Evolutionary conservation across 192 early-diverging fungal genomes (phyloP).

Genomic region (Linnemannia exigua): DNA sequence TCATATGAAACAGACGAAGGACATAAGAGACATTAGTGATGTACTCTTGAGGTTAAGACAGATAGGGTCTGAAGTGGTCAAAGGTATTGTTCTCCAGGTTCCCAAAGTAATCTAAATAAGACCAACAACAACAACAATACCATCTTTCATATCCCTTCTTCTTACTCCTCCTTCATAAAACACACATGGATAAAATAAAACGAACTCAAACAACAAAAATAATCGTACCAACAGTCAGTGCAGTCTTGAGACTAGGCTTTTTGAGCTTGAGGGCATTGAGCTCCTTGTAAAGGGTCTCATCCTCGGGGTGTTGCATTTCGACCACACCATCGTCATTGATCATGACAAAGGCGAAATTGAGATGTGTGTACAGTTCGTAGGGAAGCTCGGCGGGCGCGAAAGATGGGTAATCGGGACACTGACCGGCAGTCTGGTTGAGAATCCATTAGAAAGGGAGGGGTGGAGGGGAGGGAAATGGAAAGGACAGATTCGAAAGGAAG

Average conservation of each 20-base stretch:
- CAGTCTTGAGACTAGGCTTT: conserved; percentile 39
- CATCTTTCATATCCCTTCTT: not conserved
- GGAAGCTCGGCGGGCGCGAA: conserved; percentile 40
- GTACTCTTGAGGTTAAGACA: not conserved
- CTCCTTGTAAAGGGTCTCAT: conserved; percentile 33
- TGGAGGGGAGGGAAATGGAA: not conserved
- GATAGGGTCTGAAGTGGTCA: not conserved
- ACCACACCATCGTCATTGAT: conserved; percentile 52
- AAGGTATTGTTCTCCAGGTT: not conserved
- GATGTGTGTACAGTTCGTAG: conserved; percentile 49
- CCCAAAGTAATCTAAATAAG: not conserved
- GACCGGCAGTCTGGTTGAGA: conserved; percentile 32
- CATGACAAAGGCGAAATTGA: conserved; percentile 52
- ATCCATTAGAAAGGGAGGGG: not conserved
- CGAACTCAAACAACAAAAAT: not conserved
- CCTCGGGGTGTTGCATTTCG: conserved; percentile 42
- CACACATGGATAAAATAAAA: not conserved
- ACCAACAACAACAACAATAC: not conserved
- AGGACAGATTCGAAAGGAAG: not conserved
- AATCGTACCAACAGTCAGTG: conserved; percentile 36
- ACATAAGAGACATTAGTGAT: not conserved
- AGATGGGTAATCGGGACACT: conserved; percentile 42
- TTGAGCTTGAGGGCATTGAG: conserved; percentile 49
- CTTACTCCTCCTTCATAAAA: not conserved
- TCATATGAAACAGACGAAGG: not conserved